Base-by-base conservation (phyloP, 768 basidiomycete species). In the Lepiota subincarnata region DNA sequence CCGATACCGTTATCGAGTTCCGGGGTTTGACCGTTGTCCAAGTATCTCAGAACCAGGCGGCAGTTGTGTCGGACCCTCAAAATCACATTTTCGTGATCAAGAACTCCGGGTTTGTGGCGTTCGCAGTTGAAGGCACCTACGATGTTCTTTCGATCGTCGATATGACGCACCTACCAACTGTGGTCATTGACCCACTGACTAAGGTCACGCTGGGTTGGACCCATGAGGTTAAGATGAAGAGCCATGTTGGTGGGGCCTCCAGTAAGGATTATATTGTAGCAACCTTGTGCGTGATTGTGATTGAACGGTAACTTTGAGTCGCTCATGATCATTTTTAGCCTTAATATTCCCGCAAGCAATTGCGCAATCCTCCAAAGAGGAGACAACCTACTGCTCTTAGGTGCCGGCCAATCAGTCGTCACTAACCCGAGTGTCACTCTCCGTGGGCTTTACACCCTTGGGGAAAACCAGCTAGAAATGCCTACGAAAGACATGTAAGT, bases 391-490 rank as follows among this genome's bases (percentile, higher is more conserved):
- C 82, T 88, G 60, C 74, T 90, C 3, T 76, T 92, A 19, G 78
- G 84, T 44, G 90, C 90, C 37, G 90, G 90, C 1, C 90, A 92
- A 64, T 88, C 88, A 48, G 89, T 84, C 57, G 86, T 92, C 63
- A 91, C 89, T 10, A 86, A 89, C 61, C 89, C 90, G 3, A 89
- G 84, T 53, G 84, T 92, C 42, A 91, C 89, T 2, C 70, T 92
- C 4, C 86, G 89, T 52, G 88, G 88, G 2, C 60, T 92, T 16
- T 92, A 82, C 66, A 89, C 90, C 0, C 77, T 87, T 2, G 89
- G 89, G 24, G 90, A 92, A 65, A 89, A 87, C 60, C 89, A 92
- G 65, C 66, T 89, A 24, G 89, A 91, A 65, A 87, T 91, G 85
- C 89, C 89, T 2, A 91, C 89, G 6, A 91, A 91, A 68, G 88